Evolutionary conservation across 2,329 filamentous ascomycete genomes (phyloP), one percentile per base, ranked within the genome.

Genomic region (Coniochaeta ligniaria): DNA sequence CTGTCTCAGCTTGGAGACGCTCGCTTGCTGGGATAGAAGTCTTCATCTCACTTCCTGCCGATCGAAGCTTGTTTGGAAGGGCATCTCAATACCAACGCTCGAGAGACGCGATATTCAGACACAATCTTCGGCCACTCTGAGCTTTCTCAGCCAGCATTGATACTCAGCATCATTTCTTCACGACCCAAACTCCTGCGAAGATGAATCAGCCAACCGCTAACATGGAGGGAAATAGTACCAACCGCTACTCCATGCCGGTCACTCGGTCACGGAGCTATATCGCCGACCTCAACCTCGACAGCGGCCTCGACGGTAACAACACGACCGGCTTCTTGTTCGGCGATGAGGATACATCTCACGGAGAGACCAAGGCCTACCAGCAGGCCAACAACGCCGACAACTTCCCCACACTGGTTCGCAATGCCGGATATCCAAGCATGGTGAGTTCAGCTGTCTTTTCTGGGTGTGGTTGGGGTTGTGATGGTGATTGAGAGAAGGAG

Each of bases 241-340:
- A 96, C 73, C 89, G 94, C 65, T 96, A 96, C 75, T 97, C 94
- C 5, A 93, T 97, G 90, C 94, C 94, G 35, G 90, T 94, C 58
- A 91, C 89, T 56, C 83, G 83, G 62, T 85, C 87, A 65, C 84
- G 88, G 66, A 86, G 81, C 66, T 84, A 88, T 64, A 76, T 86
- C 67, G 86, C 89, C 70, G 86, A 88, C 65, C 81, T 86, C 67
- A 83, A 84, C 43, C 78, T 96, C 61, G 92, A 95, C 36, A 58
- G 38, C 36, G 33, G 35, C 56, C 35, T 58, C 63, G 88, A 91
- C 66, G 92, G 92, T 69, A 93, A 95, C 76, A 93, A 95, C 75
- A 92, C 91, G 14, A 85, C 91, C 28, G 87, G 90, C 60, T 96
- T 96, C 70, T 80, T 96, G 41, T 96, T 97, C 71, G 89, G 89